Percentiles rank a stretch among this genome's conserved stretches.
Conservation (phyloP, 2,329 filamentous ascomycete genomes). For the Capronia epimyces region DNA sequence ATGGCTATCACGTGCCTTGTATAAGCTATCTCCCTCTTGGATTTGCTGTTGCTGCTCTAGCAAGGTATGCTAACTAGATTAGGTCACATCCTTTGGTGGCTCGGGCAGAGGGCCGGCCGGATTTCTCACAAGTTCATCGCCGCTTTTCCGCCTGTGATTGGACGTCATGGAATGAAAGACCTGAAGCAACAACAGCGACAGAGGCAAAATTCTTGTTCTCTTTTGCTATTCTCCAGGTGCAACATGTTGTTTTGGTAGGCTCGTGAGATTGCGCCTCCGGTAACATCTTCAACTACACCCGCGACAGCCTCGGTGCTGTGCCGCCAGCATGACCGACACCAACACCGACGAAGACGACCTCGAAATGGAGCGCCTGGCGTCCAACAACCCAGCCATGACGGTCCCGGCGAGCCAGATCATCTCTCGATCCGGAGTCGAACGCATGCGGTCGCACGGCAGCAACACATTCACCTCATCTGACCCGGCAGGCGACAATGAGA, state of each 20-base stretch:
- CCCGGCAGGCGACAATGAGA: constrained; percentile 4
- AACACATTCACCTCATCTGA: constrained; percentile 5
- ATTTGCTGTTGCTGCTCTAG: not conserved
- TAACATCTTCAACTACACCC: no score
- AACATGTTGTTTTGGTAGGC: no score
- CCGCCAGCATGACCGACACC: not conserved
- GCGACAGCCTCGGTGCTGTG: not conserved
- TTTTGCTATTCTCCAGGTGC: not conserved
- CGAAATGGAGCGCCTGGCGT: constrained; percentile 21
- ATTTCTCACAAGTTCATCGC: not conserved
- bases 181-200: not conserved
- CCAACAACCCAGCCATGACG: constrained; percentile 29
- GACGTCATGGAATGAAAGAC: not conserved
- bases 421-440: constrained; percentile 5
- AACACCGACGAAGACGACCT: constrained; percentile 10
- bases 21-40: not conserved
- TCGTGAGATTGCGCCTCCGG: no score
- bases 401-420: constrained; percentile 15
- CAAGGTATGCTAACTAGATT: not conserved
- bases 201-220: not conserved
- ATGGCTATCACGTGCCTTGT: not conserved
- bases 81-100: not conserved
- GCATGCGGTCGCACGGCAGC: constrained; percentile 6
- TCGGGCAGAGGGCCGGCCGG: not conserved
- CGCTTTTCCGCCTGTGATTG: not conserved